Evolutionary conservation across 495 filamentous ascomycete species (phyloP).

Genomic region (Penicillium turbatum): DNA sequence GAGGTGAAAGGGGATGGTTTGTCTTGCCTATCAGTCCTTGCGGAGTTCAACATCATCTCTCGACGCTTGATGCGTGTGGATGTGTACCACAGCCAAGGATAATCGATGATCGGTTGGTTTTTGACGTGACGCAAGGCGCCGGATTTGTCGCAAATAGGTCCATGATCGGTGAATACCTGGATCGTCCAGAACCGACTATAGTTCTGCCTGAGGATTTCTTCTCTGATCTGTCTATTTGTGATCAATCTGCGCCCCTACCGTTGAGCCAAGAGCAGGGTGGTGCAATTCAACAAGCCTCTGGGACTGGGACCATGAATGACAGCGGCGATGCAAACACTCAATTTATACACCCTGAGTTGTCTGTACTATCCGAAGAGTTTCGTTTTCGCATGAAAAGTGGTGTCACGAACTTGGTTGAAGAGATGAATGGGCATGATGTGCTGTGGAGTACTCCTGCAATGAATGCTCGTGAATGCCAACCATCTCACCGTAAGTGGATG

Average conservation of each 20-base stretch:
- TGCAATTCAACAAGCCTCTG: not conserved
- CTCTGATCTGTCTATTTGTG: constrained; percentile 22
- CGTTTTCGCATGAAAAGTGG: not conserved
- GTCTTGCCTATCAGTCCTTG: constrained; percentile 50
- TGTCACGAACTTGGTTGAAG: constrained; percentile 16
- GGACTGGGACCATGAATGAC: not conserved
- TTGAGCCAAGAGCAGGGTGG: not conserved
- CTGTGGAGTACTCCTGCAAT: no score
- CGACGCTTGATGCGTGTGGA: constrained; percentile 42
- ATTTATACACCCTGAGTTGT: no score
- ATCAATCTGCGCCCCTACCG: not conserved
- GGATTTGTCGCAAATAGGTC: constrained; percentile 26
- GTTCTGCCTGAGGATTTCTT: constrained; percentile 27
- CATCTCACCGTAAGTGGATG: constrained; percentile 15
- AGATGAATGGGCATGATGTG: constrained; percentile 12
- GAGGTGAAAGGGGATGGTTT: constrained; percentile 40
- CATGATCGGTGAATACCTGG: not conserved
- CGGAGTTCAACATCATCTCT: constrained; percentile 35
- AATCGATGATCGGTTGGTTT: constrained; percentile 17
- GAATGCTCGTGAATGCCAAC: not conserved
- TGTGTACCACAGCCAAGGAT: constrained; percentile 27
- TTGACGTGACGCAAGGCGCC: constrained; percentile 31
- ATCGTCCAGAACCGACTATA: not conserved
- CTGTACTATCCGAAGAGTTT: not conserved
- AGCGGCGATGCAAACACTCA: no score